These are phyloP conservation scores for Coniochaeta pulveracea DNA, from an alignment of 2,329 filamentous ascomycete genomes.

Conservation along the genomic window DNA sequence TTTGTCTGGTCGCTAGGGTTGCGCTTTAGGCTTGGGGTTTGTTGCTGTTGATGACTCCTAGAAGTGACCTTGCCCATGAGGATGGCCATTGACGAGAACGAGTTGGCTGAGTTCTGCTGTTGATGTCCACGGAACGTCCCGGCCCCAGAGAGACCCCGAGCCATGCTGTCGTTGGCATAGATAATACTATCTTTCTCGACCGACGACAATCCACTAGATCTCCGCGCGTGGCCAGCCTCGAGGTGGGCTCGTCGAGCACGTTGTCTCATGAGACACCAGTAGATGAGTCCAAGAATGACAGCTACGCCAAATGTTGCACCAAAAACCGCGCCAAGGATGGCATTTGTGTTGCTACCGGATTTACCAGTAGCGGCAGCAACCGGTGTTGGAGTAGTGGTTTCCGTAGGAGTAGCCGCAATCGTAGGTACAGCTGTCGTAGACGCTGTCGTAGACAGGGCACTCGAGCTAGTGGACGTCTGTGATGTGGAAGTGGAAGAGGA, in stretches of 20 bases:
- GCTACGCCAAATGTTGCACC: conserved; percentile 70
- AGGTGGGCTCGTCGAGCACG: conserved; percentile 42
- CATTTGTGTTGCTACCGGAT: conserved; percentile 23
- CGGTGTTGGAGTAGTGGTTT: conserved; percentile 20
- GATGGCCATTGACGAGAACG: conserved; percentile 53
- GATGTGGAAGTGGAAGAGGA: conserved; percentile 12
- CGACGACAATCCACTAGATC: conserved; percentile 28
- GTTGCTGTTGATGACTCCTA: conserved; percentile 30
- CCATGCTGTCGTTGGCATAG: conserved; percentile 30
- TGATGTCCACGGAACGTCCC: conserved; percentile 39
- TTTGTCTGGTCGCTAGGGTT: conserved; percentile 43
- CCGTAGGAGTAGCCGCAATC: conserved; percentile 15
- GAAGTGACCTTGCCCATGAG: conserved; percentile 54
- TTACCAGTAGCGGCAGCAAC: conserved; percentile 10
- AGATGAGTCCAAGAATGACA: conserved; percentile 56
- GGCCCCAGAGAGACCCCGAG: conserved; percentile 19
- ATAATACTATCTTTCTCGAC: conserved; percentile 48
- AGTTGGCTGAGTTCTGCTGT: conserved; percentile 39
- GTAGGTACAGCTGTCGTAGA: conserved; percentile 13
- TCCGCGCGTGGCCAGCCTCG: conserved; percentile 32
- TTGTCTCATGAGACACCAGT: conserved; percentile 55
- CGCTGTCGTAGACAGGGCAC: conserved; percentile 19
- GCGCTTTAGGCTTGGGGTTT: conserved; percentile 20
- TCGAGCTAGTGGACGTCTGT: conserved; percentile 5
- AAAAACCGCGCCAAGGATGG: conserved; percentile 70